Base-by-base conservation (phyloP, 2,329 filamentous ascomycete genomes). In the Byssoonygena ceratinophila region DNA sequence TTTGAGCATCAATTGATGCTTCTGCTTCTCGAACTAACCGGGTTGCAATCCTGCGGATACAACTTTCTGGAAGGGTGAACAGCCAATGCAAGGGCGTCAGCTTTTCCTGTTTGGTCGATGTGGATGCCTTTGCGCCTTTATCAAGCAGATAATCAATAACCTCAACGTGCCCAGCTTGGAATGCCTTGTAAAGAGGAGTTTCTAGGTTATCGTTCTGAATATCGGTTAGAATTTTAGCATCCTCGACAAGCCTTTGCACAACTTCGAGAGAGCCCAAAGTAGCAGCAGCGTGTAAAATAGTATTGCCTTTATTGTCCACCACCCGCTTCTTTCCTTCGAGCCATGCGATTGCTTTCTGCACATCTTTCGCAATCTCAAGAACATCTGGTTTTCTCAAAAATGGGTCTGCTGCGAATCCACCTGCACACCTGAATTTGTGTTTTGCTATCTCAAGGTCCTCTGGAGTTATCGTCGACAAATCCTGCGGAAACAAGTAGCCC, bases 101-200 rank as follows among this genome's bases (percentile, higher is more conserved):
- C 27, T 51, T 50, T 18, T 59, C 58, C 11, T 57, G 39, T 22
- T 44, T 58, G 7, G 60, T 63, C 23, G 45, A 29, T n/a, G 51
- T 52, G 1, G 52, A 56, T 51, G 58, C 54, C 37, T 50, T 57
- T 23, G 62, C 62, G 4, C 59, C 58, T 12, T 55, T 54, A 14
- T 61, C 55, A 32, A 64, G 58, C 40, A 64, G 55, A 25, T 57
- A 53, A 14, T 61, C 40, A 34, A 64, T 57, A n/a, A 61, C 55
- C 1, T 58, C 32, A 5, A 55, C 47, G 46, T 63, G 62, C 7
- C 61, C 62, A 4, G 61, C 62, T 44, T 64, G 61, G 25, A 57
- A 63, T 7, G 62, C 62, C 31, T 61, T 63, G 46, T 63, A 63
- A 6, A 64, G 50, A 12, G 61, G 58, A 6, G 62, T 63, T 32